phyloP scores from a whole-genome alignment of 2,329 filamentous ascomycete species.

The Bipolaris bicolor region DNA sequence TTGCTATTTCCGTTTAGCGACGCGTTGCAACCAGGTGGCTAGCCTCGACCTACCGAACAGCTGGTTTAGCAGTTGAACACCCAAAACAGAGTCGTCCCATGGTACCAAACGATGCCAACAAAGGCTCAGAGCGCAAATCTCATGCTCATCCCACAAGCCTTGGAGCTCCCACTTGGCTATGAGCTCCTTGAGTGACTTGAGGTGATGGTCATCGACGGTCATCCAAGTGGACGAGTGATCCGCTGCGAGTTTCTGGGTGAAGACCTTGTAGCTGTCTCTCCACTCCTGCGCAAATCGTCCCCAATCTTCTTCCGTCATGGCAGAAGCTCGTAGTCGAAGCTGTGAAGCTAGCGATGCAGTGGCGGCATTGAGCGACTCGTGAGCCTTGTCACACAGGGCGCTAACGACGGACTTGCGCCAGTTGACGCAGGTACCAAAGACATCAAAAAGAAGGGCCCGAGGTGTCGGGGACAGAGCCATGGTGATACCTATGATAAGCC shows the following conservation, averaged over 20 bases:
- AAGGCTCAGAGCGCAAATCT: conserved; percentile 56
- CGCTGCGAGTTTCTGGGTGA: conserved; percentile 62
- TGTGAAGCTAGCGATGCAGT: conserved; percentile 54
- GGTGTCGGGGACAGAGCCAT: conserved; percentile 41
- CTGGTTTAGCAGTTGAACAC: conserved; percentile 61
- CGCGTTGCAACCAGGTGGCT: conserved; percentile 4
- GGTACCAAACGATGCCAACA: conserved; percentile 76
- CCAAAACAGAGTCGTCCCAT: conserved; percentile 69
- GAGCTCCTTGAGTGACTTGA: conserved; percentile 65
- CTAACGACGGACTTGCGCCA: conserved; percentile 72
- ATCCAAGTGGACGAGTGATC: conserved; percentile 60
- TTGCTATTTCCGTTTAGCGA: conserved; percentile 42
- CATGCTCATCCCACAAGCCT: conserved; percentile 61
- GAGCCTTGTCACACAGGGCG: conserved; percentile 61
- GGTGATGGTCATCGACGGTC: conserved; percentile 75
- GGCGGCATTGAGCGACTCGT: conserved; percentile 55
- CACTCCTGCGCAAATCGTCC: conserved; percentile 71
- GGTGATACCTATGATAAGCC: conserved; percentile 15
- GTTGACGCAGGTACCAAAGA: conserved; percentile 81
- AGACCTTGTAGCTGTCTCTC: conserved; percentile 67
- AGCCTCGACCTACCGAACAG: conserved; percentile 50
- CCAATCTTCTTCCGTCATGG: conserved; percentile 66
- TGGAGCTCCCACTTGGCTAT: conserved; percentile 62
- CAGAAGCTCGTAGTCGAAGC: conserved; percentile 56
- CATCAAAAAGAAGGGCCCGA: conserved; percentile 73